Evolutionary conservation across 1,284 basidiomycete species (phyloP).

Genomic region (Coriolopsis trogii): DNA sequence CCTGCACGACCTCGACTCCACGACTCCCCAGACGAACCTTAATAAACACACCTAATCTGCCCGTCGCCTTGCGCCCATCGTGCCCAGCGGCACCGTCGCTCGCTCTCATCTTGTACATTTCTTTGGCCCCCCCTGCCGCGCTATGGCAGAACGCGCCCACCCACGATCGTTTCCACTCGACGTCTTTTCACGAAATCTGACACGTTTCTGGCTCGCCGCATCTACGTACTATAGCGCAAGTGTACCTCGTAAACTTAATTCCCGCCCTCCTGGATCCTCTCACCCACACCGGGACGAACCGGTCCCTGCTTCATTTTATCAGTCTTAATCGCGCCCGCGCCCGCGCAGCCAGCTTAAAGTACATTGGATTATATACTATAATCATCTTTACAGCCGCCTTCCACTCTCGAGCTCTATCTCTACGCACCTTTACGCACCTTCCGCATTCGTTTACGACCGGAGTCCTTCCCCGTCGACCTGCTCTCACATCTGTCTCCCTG

Average conservation of each 20-base stretch:
- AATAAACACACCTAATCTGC: too few species aligned
- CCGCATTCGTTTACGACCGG: too few species aligned
- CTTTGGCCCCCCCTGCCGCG: neutral
- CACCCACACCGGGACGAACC: neutral
- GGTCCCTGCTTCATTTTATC: slow-evolving; percentile 8
- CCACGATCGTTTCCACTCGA: slow-evolving; percentile 27
- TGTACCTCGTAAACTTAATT: slow-evolving; percentile 20
- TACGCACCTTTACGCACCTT: neutral
- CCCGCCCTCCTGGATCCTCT: slow-evolving; percentile 3
- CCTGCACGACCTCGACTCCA: slow-evolving; percentile 23
- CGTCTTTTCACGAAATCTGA: slow-evolving; percentile 27
- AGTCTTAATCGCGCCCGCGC: slow-evolving; percentile 17
- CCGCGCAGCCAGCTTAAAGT: too few species aligned
- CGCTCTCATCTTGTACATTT: slow-evolving; percentile 19
- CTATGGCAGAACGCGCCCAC: neutral
- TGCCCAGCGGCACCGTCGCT: slow-evolving; percentile 7
- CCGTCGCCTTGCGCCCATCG: too few species aligned
- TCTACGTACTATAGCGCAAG: slow-evolving; percentile 18
- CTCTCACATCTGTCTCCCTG: too few species aligned
- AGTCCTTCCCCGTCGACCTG: too few species aligned
- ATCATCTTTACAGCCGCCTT: too few species aligned
- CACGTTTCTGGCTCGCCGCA: slow-evolving; percentile 18
- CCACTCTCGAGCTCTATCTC: too few species aligned
- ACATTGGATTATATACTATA: too few species aligned
- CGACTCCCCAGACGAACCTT: slow-evolving; percentile 23